Conservation (phyloP, 1,284 basidiomycete genomes). For the Quambalaria eucalypti region DNA sequence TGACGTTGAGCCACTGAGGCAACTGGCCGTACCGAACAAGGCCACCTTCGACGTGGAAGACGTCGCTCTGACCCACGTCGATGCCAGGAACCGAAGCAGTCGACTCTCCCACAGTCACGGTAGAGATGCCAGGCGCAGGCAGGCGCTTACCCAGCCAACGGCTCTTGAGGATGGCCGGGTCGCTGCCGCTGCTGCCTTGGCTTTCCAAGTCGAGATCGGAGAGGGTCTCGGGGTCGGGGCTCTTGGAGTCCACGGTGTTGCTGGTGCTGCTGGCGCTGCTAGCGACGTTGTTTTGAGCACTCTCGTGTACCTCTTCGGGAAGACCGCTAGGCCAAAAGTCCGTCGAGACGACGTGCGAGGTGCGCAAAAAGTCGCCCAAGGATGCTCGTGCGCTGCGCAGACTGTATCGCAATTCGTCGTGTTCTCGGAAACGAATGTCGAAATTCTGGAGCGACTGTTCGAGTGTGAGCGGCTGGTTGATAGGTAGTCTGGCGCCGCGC, state of each 20-base stretch:
- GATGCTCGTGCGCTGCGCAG: background rate
- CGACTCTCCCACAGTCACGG: background rate
- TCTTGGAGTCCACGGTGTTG: background rate
- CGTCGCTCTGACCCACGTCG: background rate
- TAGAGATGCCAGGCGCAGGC: background rate
- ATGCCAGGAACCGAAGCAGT: background rate
- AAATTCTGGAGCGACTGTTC: background rate
- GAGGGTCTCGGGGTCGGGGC: background rate
- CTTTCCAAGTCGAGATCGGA: background rate
- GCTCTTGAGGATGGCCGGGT: too few relatives aligned
- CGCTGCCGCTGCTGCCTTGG: too few relatives aligned
- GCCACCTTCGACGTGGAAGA: background rate
- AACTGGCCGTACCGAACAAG: slow-evolving; percentile 2
- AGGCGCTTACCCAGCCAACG: too few relatives aligned
- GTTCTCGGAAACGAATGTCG: background rate
- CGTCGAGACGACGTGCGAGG: background rate
- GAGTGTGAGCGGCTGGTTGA: background rate
- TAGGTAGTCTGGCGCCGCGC: background rate
- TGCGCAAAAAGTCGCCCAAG: background rate
- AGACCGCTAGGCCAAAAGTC: slow-evolving; percentile 3
- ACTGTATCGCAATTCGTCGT: background rate
- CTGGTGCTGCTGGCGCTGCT: background rate
- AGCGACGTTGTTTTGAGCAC: too few relatives aligned
- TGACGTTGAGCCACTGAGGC: slow-evolving; percentile 4
- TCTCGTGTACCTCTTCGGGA: too few relatives aligned